phyloP scores from a whole-genome alignment of 148 eudicot genomes.

The Rhododendron henanense region DNA sequence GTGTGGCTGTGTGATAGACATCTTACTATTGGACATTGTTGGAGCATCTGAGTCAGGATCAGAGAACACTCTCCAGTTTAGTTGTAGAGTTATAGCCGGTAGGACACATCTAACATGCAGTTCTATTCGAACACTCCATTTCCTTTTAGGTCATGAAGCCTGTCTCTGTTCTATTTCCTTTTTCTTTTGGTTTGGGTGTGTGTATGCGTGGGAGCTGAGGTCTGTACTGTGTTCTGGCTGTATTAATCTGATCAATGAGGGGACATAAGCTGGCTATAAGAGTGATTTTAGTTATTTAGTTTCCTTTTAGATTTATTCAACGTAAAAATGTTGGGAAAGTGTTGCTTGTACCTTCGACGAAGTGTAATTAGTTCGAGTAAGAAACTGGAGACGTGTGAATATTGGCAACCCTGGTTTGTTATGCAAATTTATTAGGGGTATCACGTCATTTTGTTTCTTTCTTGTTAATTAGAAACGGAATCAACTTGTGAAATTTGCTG shows the following conservation, averaged over 20 bases:
- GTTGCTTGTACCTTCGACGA: not conserved
- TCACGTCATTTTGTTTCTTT: not conserved
- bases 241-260: not conserved
- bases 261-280: not conserved
- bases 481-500: not conserved
- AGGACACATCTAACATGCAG: not conserved
- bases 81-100: not conserved
- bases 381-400: not conserved
- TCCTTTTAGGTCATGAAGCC: not conserved
- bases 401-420: not conserved
- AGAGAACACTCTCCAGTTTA: not conserved
- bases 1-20: not conserved
- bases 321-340: not conserved
- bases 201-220: not conserved
- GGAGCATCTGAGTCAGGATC: not conserved
- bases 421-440: not conserved
- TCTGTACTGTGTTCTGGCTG: not conserved
- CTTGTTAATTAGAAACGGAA: not conserved
- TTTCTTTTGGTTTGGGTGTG: not conserved
- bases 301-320: not conserved
- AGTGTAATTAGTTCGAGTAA: not conserved
- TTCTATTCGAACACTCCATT: not conserved
- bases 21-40: not conserved
- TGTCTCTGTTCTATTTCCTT: not conserved
- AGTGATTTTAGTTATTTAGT: not conserved